Evolutionary conservation across 2,329 filamentous ascomycete genomes (phyloP).

Genomic region (Botrytis fragariae): DNA sequence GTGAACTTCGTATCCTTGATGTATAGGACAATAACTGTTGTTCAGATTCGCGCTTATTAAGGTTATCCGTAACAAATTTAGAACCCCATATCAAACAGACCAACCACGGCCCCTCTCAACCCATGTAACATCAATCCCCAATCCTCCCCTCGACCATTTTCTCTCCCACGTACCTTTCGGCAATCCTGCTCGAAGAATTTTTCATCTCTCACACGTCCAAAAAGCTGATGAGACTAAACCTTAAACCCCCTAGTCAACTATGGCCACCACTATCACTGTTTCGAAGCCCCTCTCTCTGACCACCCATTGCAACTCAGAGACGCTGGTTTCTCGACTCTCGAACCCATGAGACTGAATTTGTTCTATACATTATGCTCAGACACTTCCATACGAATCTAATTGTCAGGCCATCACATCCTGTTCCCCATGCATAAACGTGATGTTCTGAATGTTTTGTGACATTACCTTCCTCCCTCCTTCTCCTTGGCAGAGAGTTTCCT

Average conservation of each 20-base stretch:
- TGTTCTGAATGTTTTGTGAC: slow-evolving; percentile 9
- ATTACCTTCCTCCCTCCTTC: slow-evolving; percentile 4
- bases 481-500: slow-evolving; percentile 21
- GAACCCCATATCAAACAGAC: slow-evolving; percentile 5
- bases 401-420: slow-evolving; percentile 24
- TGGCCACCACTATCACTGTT: slow-evolving; percentile 18
- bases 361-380: slow-evolving; percentile 18
- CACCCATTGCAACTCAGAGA: slow-evolving; percentile 25
- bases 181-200: not conserved
- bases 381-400: slow-evolving; percentile 15
- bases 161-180: not conserved
- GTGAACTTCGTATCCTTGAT: not conserved
- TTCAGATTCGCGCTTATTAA: not conserved
- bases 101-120: not conserved
- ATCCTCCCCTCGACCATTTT: not conserved
- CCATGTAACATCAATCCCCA: not conserved
- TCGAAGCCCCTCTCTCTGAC: slow-evolving; percentile 23
- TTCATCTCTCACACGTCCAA: not conserved
- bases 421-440: slow-evolving; percentile 25
- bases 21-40: not conserved
- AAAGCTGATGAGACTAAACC: not conserved
- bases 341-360: slow-evolving; percentile 18
- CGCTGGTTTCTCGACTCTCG: slow-evolving; percentile 18
- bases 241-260: not conserved
- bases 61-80: slow-evolving; percentile 1